Percentiles rank a stretch among this genome's conserved stretches.
phyloP scores from a whole-genome alignment of 768 basidiomycete species.

The Boletus vinaceobasis region DNA sequence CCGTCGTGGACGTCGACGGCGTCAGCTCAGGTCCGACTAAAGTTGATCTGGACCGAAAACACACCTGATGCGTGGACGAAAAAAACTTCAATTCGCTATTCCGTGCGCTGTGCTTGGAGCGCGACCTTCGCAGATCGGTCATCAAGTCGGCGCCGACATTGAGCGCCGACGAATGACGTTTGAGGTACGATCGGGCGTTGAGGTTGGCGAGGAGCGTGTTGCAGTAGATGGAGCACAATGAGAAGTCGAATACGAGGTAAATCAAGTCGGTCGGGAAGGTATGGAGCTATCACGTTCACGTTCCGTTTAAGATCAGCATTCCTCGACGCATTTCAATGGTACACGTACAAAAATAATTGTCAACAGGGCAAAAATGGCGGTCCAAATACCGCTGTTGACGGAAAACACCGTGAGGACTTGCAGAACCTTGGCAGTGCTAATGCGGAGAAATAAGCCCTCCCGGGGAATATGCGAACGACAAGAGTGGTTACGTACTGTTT shows the following conservation, averaged over 20 bases:
- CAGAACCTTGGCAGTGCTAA: conserved; percentile 1
- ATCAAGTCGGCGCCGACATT: too few species aligned
- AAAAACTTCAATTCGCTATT: not conserved
- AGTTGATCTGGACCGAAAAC: not conserved
- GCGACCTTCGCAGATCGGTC: too few species aligned
- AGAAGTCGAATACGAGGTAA: too few species aligned
- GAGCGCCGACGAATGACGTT: too few species aligned
- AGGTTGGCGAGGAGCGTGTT: too few species aligned
- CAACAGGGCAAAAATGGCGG: not conserved
- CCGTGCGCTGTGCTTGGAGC: too few species aligned
- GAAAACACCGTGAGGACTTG: conserved; percentile 4
- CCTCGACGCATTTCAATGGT: not conserved
- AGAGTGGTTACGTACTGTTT: not conserved
- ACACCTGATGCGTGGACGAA: not conserved
- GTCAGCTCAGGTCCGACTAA: not conserved
- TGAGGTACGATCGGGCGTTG: too few species aligned
- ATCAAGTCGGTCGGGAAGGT: too few species aligned
- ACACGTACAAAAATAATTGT: not conserved
- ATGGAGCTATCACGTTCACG: not conserved
- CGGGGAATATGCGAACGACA: not conserved
- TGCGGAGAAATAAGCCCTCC: not conserved
- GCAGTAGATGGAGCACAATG: too few species aligned
- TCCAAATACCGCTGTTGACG: conserved; percentile 3
- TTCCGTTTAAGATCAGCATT: too few species aligned
- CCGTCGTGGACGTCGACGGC: not conserved